Conservation (phyloP, 75 land plant genomes). For the Pinus taeda region DNA sequence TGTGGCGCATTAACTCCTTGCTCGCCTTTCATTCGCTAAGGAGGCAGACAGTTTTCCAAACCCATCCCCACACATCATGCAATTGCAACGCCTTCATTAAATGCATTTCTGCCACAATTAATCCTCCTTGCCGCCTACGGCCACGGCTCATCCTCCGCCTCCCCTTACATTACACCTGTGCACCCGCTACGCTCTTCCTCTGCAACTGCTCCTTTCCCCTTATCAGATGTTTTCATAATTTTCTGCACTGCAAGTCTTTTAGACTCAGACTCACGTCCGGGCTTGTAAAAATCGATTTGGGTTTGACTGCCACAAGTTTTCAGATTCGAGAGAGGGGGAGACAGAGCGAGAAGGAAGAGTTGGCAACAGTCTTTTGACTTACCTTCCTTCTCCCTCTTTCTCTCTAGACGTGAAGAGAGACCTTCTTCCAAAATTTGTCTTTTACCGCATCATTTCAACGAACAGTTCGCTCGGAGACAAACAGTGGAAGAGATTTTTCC, state of each 20-base stretch:
- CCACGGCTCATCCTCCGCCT: background rate
- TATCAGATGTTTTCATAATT: background rate
- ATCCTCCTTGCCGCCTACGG: background rate
- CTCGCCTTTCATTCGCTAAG: background rate
- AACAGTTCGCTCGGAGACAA: background rate
- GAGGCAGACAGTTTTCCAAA: background rate
- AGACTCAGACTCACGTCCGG: too few relatives aligned
- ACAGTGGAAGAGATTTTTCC: background rate
- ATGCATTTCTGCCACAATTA: background rate
- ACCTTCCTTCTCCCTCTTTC: conserved; percentile 6
- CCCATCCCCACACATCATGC: background rate
- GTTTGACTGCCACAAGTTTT: background rate
- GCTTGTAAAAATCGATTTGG: background rate
- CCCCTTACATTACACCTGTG: background rate
- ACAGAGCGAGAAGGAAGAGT: conserved; percentile 5
- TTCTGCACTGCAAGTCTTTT: background rate
- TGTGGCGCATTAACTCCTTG: background rate
- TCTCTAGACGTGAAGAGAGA: background rate
- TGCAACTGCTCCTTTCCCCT: background rate
- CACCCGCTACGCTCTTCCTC: background rate
- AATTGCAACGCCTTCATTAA: background rate
- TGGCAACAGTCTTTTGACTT: background rate
- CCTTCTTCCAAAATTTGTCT: background rate
- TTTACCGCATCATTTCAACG: background rate
- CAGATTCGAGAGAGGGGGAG: background rate